Percentiles rank a stretch among this genome's conserved stretches.
These are phyloP conservation scores for Alternaria brassicicola DNA, from an alignment of 2,329 filamentous ascomycete species.

Conservation along the genomic window DNA sequence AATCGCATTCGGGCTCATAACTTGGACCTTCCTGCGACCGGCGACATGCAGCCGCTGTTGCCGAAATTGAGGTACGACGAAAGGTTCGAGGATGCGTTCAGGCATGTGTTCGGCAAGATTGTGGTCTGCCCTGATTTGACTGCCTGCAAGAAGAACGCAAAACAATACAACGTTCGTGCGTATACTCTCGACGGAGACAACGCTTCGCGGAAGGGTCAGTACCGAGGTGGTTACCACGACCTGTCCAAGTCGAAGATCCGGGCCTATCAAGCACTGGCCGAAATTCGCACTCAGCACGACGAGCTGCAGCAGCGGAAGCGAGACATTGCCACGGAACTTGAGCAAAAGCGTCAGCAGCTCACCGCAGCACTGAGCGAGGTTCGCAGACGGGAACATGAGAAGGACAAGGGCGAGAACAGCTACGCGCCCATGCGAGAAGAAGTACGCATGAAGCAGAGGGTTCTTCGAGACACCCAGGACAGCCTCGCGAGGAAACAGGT, in stretches of 20 bases:
- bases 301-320: slow-evolving; percentile 66
- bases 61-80: slow-evolving; percentile 82
- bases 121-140: slow-evolving; percentile 91
- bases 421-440: slow-evolving; percentile 82
- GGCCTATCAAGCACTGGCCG: slow-evolving; percentile 75
- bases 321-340: slow-evolving; percentile 72
- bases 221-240: slow-evolving; percentile 95
- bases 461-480: slow-evolving; percentile 74
- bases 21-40: slow-evolving; percentile 79
- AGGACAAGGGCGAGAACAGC: slow-evolving; percentile 78
- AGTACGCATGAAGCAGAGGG: slow-evolving; percentile 73
- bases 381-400: slow-evolving; percentile 80
- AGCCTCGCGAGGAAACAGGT: slow-evolving; percentile 74
- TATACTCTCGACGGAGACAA: slow-evolving; percentile 96
- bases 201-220: slow-evolving; percentile 90
- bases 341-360: slow-evolving; percentile 84
- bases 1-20: slow-evolving; percentile 76
- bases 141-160: slow-evolving; percentile 86
- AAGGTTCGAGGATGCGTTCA: slow-evolving; percentile 82
- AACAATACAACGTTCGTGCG: slow-evolving; percentile 87
- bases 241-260: slow-evolving; percentile 84
- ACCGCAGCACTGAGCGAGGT: slow-evolving; percentile 83
- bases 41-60: slow-evolving; percentile 85
- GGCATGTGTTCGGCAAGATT: slow-evolving; percentile 93
- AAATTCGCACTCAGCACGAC: slow-evolving; percentile 77